Conservation (phyloP, 805 yeast genomes). For the Kluyveromyces dobzhanskii region DNA sequence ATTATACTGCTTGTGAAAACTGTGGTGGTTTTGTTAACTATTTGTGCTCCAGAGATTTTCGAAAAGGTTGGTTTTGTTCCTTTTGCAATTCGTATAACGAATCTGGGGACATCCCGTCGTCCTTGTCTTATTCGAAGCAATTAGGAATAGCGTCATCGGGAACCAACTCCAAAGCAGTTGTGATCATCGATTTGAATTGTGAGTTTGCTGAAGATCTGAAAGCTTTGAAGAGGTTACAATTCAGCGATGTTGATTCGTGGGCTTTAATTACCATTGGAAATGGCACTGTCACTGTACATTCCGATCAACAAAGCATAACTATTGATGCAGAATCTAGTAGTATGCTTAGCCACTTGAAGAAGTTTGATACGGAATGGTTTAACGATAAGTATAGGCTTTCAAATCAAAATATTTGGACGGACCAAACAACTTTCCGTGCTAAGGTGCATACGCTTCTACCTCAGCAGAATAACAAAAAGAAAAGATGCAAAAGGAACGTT, state of each 20-base stretch:
- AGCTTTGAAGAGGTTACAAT: conserved; percentile 3
- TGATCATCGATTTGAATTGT: conserved; percentile 10
- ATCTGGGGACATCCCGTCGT: conserved; percentile 4
- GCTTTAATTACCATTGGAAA: not conserved
- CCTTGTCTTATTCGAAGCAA: conserved; percentile 3
- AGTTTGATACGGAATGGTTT: conserved; percentile 8
- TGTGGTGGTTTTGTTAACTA: not conserved
- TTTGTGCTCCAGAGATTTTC: not conserved
- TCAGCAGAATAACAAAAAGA: not conserved
- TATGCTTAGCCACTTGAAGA: conserved; percentile 5
- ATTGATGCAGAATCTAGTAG: conserved; percentile 7
- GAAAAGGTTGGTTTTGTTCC: conserved; percentile 10
- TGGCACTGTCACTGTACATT: not conserved
- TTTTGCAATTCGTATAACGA: conserved; percentile 11
- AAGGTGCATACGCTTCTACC: not conserved
- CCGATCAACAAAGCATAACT: not conserved
- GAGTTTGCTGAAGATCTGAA: conserved; percentile 8
- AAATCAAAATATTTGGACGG: not conserved
- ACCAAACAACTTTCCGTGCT: not conserved
- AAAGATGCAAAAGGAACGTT: conserved; percentile 12
- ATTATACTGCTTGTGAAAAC: not conserved
- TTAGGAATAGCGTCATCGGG: not conserved
- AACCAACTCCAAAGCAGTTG: not conserved
- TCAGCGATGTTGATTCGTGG: not conserved
- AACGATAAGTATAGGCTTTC: conserved; percentile 2